These are phyloP conservation scores for Coleophoma cylindrospora DNA, from an alignment of 2,329 filamentous ascomycete genomes.

Conservation along the genomic window DNA sequence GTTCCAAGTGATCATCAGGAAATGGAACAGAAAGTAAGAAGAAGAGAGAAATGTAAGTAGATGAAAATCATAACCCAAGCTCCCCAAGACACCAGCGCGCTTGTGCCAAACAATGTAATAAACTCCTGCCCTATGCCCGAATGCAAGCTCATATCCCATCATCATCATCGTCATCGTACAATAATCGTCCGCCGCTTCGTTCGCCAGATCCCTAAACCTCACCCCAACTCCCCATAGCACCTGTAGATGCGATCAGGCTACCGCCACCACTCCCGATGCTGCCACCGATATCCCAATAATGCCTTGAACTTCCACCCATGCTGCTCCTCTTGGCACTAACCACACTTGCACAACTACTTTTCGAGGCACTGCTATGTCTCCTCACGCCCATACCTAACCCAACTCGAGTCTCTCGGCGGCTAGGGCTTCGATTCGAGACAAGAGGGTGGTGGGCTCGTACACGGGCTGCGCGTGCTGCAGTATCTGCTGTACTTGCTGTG, in stretches of 20 bases:
- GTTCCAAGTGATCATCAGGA: too few relatives aligned
- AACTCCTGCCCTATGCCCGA: too few relatives aligned
- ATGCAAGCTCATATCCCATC: too few relatives aligned
- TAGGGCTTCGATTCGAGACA: slow-evolving; percentile 56
- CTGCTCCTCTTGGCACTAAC: slow-evolving; percentile 38
- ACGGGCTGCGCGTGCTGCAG: slow-evolving; percentile 72
- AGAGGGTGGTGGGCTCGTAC: slow-evolving; percentile 88
- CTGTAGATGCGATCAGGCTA: slow-evolving; percentile 61
- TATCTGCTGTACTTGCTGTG: slow-evolving; percentile 52
- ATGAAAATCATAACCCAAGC: too few relatives aligned
- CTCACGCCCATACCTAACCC: slow-evolving; percentile 40
- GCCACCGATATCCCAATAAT: slow-evolving; percentile 90
- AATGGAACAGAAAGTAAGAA: too few relatives aligned
- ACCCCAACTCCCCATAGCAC: slow-evolving; percentile 72
- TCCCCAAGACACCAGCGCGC: too few relatives aligned
- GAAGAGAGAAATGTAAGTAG: too few relatives aligned
- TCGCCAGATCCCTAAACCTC: slow-evolving; percentile 46
- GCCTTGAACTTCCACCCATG: slow-evolving; percentile 68
- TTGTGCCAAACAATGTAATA: too few relatives aligned
- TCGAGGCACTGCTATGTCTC: slow-evolving; percentile 37
- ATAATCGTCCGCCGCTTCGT: not conserved
- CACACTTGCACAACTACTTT: slow-evolving; percentile 72
- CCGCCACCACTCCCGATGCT: slow-evolving; percentile 64
- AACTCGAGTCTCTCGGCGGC: slow-evolving; percentile 40
- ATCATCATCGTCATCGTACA: too few relatives aligned